Evolutionary conservation across 2,329 filamentous ascomycete species (phyloP).

Genomic region (Lecanoromycetidae sp.): DNA sequence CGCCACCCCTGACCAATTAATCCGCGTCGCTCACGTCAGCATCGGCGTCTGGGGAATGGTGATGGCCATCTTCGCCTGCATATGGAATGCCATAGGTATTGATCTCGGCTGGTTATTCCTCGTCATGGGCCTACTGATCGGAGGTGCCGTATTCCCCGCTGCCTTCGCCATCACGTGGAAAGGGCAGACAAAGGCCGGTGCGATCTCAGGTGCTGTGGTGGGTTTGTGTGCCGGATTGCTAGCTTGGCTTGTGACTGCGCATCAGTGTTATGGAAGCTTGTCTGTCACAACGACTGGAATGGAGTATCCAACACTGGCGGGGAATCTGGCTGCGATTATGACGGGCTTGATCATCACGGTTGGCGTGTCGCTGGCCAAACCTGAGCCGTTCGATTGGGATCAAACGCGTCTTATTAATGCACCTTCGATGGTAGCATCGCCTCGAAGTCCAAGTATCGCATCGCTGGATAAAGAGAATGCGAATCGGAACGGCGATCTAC

Average conservation of each 20-base stretch:
- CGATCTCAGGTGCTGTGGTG: slow-evolving; percentile 25
- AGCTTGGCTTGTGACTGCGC: slow-evolving; percentile 28
- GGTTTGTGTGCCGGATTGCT: slow-evolving; percentile 27
- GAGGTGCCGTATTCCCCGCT: slow-evolving; percentile 31
- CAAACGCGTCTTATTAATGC: slow-evolving; percentile 25
- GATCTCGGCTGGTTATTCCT: slow-evolving; percentile 20
- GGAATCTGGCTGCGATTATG: slow-evolving; percentile 28
- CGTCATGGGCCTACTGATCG: slow-evolving; percentile 23
- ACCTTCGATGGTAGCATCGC: not conserved
- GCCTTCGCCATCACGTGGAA: slow-evolving; percentile 29
- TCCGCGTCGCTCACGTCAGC: slow-evolving; percentile 18
- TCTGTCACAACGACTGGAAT: slow-evolving; percentile 29
- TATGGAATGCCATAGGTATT: slow-evolving; percentile 21
- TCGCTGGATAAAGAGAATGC: not conserved
- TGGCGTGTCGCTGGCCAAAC: slow-evolving; percentile 26
- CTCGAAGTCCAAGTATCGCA: slow-evolving; percentile 4
- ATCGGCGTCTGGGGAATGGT: slow-evolving; percentile 19
- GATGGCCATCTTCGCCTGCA: slow-evolving; percentile 19
- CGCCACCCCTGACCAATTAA: slow-evolving; percentile 17
- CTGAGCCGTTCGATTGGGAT: slow-evolving; percentile 30
- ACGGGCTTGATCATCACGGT: slow-evolving; percentile 26
- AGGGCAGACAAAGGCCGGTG: slow-evolving; percentile 25
- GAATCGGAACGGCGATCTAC: slow-evolving; percentile 8
- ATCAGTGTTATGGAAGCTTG: slow-evolving; percentile 28
- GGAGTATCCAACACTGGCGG: slow-evolving; percentile 29